Evolutionary conservation across 371 early-diverging fungal genomes (phyloP), one percentile per base, ranked within the genome.

Genomic region (Lichtheimia ornata): DNA sequence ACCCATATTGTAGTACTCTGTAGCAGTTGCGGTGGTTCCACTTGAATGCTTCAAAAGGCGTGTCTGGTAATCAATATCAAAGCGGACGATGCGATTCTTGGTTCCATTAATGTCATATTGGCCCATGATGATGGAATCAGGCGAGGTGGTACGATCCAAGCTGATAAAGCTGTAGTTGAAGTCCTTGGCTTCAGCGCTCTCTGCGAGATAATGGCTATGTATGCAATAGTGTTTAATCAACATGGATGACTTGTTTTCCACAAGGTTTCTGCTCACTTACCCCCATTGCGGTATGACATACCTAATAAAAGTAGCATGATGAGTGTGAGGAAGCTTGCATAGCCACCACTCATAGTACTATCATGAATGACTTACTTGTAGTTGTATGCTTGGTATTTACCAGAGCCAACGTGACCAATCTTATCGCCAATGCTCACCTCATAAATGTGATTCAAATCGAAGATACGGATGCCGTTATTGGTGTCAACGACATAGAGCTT

Each of bases 381-480:
- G 15, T 44, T 57, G n/a, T 28, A 42, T 27, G 49, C 58, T 43
- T 57, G 44, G n/a, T 57, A 57, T 47, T 28, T n/a, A 9, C 49
- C 53, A 5, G 30, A 47, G 17, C 60, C 50, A 12, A 59, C 60
- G 25, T 59, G 17, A n/a, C 60, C 60, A 42, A 59, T 59, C 1
- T 14, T 12, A 15, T 59, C 17, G 17, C 60, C 60, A 52, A 41
- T 51, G 17, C 35, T 13, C 9, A 59, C 60, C n/a, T 42, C n/a
- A 41, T 51, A 59, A 14, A 59, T 59, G n/a, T 59, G 51, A n/a
- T 20, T 41, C 52, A 59, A 53, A 22, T 59, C 60, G 42, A 59
- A 59, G 51, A 59, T 41, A 22, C 60, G 50, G 7, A 59, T 40
- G 7, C 60, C 60, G 14, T 41, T 43, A 13, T 18, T n/a, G 14